A percentile compares a stretch with the other conserved stretches of the same genome.
phyloP scores from a whole-genome alignment of 176 grass and related monocot genomes.

The Musa troglodytarum region DNA sequence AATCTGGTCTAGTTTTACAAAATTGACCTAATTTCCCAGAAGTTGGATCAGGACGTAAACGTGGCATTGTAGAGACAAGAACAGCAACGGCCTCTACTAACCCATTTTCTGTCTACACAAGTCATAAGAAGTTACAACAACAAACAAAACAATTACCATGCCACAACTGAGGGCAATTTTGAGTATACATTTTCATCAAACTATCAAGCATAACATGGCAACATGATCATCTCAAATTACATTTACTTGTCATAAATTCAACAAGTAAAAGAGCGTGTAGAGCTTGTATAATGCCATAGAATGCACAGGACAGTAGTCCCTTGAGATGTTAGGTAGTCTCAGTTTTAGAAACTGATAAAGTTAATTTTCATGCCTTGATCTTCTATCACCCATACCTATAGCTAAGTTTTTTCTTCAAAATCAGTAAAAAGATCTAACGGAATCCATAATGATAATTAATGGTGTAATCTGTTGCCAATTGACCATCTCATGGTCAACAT shows the following conservation, averaged over 20 bases:
- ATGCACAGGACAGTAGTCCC: not conserved
- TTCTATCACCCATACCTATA: too few relatives aligned
- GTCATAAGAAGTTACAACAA: constrained; percentile 10
- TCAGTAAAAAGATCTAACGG: too few relatives aligned
- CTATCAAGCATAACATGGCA: not conserved
- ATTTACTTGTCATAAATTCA: not conserved
- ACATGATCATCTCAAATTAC: not conserved
- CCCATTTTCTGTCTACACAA: constrained; percentile 85
- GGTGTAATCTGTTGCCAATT: too few relatives aligned
- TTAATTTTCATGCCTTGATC: not conserved
- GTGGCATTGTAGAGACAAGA: constrained; percentile 86
- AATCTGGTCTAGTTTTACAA: constrained; percentile 87
- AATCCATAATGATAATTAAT: too few relatives aligned
- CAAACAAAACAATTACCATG: not conserved
- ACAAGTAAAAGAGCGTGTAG: not conserved
- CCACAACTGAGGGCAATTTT: not conserved
- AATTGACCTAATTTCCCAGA: constrained; percentile 63
- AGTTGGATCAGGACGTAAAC: constrained; percentile 53
- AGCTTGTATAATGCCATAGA: not conserved
- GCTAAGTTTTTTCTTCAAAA: too few relatives aligned
- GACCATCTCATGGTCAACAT: too few relatives aligned
- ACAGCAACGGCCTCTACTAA: constrained; percentile 90
- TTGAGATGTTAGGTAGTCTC: not conserved
- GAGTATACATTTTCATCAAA: not conserved
- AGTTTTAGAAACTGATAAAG: not conserved